Evolutionary conservation across 768 basidiomycete genomes (phyloP), one percentile per base, ranked within the genome.

Genomic region (Cystofilobasidium bisporidii): DNA sequence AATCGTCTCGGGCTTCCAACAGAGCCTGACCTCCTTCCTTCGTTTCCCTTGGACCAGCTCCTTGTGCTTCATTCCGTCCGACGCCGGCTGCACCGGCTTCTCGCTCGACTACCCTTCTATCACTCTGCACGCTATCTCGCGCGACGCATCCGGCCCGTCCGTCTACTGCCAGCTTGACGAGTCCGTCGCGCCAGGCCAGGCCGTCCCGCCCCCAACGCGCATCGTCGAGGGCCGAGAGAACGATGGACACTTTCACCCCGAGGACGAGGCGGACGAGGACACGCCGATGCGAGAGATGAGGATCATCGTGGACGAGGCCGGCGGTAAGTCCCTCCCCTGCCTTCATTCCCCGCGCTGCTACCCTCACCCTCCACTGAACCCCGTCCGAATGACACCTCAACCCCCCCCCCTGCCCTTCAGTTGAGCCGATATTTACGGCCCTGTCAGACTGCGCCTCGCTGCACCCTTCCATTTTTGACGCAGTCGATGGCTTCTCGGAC

Each of bases 121-220:
- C 74, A 94, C 91, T 0, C 83, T 99, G 2, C 96, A 99, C 73
- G 96, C 96, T 30, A 83, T 93, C 63, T 89, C 91, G 0, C 86
- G 91, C 55, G 81, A 82, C 3, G 83, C 50, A 68, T 69, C 78
- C 12, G 81, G 80, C 0, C 85, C 88, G 4, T 87, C 85, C 10
- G 83, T 98, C 74, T 98, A 97, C 77, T 96, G 92, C 75, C 96
- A 99, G 72, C 83, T 98, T 15, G 93, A 96, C 72, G 90, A 90
- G 60, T 77, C 78, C n/a, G 78, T 75, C 24, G 73, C 71, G 45
- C 50, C 63, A 22, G 66, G 53, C 24, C 28, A 50, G n/a, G 22
- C 48, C 14, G 63, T 40, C 36, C 63, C 61, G 8, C 41, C 43
- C 30, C 60, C 60, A 30, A 56, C 53, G 30, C 26, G 53, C 15